A percentile compares a stretch with the other conserved stretches of the same genome.
phyloP scores from a whole-genome alignment of 768 basidiomycete genomes.

The Rubroboletus satanas region DNA sequence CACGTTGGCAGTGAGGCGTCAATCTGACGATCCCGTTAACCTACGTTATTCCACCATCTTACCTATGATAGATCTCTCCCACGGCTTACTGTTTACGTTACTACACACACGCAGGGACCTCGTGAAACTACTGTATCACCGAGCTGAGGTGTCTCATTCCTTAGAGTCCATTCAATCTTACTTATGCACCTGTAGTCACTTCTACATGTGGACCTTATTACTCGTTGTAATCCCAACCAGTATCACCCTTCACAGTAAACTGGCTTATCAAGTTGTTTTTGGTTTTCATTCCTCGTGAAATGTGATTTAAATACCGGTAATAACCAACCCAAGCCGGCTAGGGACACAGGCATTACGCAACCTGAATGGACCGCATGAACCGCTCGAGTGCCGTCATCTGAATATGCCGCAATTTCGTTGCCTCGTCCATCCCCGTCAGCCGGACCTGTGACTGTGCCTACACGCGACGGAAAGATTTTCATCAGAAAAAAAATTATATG shows the following conservation, averaged over 20 bases:
- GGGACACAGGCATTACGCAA: slow-evolving; percentile 19
- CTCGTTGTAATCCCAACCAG: not conserved
- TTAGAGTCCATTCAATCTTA: not conserved
- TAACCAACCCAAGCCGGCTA: slow-evolving; percentile 9
- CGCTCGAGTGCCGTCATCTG: slow-evolving; percentile 60
- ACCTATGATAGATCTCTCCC: not conserved
- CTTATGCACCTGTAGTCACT: not conserved
- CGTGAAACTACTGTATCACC: too few species aligned
- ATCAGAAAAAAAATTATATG: not conserved
- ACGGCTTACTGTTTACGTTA: not conserved
- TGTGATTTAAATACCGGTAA: slow-evolving; percentile 19
- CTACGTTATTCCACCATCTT: not conserved
- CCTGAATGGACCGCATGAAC: slow-evolving; percentile 57
- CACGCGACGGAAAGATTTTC: not conserved
- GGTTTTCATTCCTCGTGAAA: not conserved
- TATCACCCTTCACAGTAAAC: not conserved
- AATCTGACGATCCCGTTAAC: not conserved
- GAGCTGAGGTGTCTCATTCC: not conserved
- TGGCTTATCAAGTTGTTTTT: not conserved
- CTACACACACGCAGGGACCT: too few species aligned
- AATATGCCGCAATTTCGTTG: slow-evolving; percentile 59
- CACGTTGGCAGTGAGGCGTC: not conserved
- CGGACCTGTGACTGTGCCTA: slow-evolving; percentile 43
- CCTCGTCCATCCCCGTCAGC: slow-evolving; percentile 48
- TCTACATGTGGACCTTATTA: not conserved